Percentiles rank a stretch among this genome's conserved stretches.
phyloP scores from a whole-genome alignment of 768 basidiomycete genomes.

The Lentinus tigrinus region DNA sequence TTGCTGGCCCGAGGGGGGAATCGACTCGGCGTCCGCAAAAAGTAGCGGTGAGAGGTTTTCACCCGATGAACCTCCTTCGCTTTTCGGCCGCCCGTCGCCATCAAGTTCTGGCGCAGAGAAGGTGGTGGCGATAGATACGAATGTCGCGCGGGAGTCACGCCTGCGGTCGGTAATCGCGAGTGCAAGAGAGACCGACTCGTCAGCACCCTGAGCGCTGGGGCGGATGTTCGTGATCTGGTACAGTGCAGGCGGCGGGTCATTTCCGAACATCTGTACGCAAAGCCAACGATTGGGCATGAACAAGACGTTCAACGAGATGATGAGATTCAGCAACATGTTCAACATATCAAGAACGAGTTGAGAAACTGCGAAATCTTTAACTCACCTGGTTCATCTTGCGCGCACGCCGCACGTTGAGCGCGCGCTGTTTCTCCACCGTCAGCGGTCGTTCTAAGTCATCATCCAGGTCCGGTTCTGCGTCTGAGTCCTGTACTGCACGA shows the following conservation, averaged over 20 bases:
- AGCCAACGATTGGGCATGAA: too few relatives aligned
- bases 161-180: slow-evolving; percentile 10
- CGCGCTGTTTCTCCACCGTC: slow-evolving; percentile 35
- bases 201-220: slow-evolving; percentile 21
- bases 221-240: slow-evolving; percentile 34
- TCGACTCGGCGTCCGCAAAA: slow-evolving; percentile 1
- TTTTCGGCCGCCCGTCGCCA: slow-evolving; percentile 1
- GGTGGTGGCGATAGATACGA: slow-evolving; percentile 23
- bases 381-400: slow-evolving; percentile 52
- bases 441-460: neutral
- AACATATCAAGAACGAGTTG: too few relatives aligned
- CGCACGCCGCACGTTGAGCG: slow-evolving; percentile 44
- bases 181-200: slow-evolving; percentile 16
- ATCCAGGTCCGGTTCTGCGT: slow-evolving; percentile 3
- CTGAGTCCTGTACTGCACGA: neutral
- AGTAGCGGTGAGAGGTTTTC: slow-evolving; percentile 18
- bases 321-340: too few relatives aligned
- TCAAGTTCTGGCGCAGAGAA: neutral
- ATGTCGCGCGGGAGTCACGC: slow-evolving; percentile 24
- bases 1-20: neutral
- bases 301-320: too few relatives aligned
- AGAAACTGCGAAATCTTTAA: neutral
- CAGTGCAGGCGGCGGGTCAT: slow-evolving; percentile 44
- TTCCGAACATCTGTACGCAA: slow-evolving; percentile 45
- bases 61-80: neutral